Evolutionary conservation across 192 early-diverging fungal genomes (phyloP).

Genomic region (Chytriomyces hyalinus): DNA sequence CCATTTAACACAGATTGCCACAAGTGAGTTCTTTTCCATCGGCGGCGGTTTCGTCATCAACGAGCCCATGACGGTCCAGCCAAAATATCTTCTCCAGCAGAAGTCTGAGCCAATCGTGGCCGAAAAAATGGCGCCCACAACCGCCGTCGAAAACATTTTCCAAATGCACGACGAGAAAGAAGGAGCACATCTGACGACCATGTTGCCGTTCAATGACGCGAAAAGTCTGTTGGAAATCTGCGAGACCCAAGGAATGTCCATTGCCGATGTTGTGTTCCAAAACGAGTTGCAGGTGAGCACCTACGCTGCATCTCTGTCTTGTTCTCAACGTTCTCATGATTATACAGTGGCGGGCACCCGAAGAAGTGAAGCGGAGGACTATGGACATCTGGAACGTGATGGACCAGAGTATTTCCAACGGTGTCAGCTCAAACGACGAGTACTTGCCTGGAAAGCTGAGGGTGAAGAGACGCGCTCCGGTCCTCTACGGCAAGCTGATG

Average conservation of each 20-base stretch:
- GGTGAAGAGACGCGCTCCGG: conserved; percentile 82
- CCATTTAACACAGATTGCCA: conserved; percentile 58
- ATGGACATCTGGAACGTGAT: conserved; percentile 89
- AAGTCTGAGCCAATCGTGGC: background rate
- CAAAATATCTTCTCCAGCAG: background rate
- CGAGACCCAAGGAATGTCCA: conserved; percentile 78
- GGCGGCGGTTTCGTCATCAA: conserved; percentile 95
- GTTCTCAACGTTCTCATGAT: conserved; percentile 1
- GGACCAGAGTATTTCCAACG: conserved; percentile 71
- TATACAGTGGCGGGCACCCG: conserved; percentile 75
- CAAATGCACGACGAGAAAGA: conserved; percentile 40
- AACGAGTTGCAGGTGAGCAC: conserved; percentile 69
- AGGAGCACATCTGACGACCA: conserved; percentile 56
- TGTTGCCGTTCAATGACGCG: conserved; percentile 82
- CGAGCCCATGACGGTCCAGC: conserved; percentile 73
- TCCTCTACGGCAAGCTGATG: conserved; percentile 82
- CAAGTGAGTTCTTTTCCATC: conserved; percentile 94
- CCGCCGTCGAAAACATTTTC: conserved; percentile 59
- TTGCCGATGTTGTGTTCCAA: conserved; percentile 90
- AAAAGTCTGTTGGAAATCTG: conserved; percentile 80
- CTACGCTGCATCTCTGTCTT: no score
- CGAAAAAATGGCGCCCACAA: background rate
- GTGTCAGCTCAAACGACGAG: conserved; percentile 42
- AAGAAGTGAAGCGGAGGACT: conserved; percentile 75
- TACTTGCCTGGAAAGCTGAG: conserved; percentile 80